These are phyloP conservation scores for Hypoxylon sp. DNA, from an alignment of 2,329 filamentous ascomycete species.

Conservation along the genomic window DNA sequence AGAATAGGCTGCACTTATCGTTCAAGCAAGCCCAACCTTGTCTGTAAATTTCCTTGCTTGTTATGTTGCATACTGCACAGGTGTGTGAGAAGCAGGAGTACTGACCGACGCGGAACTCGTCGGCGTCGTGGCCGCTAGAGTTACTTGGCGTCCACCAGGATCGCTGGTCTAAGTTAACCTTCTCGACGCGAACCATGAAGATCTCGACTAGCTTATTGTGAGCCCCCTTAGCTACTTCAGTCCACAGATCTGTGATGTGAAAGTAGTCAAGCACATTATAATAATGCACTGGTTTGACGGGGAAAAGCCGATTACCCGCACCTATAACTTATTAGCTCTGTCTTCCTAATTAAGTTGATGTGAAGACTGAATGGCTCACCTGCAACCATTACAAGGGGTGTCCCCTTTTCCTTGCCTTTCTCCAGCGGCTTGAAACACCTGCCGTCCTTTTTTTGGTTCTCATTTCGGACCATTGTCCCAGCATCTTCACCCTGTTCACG, in stretches of 20 bases:
- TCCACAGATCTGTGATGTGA: constrained; percentile 77
- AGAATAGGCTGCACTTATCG: constrained; percentile 66
- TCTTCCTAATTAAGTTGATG: neutral
- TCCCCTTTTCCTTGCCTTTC: constrained; percentile 58
- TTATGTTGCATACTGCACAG: constrained; percentile 60
- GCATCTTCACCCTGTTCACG: constrained; percentile 50
- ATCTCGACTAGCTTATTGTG: constrained; percentile 53
- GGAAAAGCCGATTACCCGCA: constrained; percentile 62
- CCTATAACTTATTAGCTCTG: constrained; percentile 57
- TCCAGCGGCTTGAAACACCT: constrained; percentile 54
- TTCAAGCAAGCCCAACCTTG: constrained; percentile 53
- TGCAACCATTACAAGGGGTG: constrained; percentile 70
- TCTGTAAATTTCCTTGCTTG: constrained; percentile 58
- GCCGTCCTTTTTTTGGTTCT: constrained; percentile 49
- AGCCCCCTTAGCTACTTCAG: constrained; percentile 64
- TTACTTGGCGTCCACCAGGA: constrained; percentile 72
- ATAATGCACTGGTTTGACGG: constrained; percentile 66
- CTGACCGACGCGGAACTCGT: constrained; percentile 52
- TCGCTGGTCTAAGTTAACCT: constrained; percentile 64
- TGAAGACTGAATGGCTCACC: constrained; percentile 57
- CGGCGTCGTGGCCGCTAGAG: constrained; percentile 49
- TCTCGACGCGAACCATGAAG: constrained; percentile 76
- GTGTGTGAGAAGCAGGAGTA: constrained; percentile 43
- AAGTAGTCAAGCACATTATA: constrained; percentile 80
- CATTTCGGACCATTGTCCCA: constrained; percentile 58